Conservation (phyloP, 225 moss, liverwort and hornwort species). For the Takakia lepidozioides region DNA sequence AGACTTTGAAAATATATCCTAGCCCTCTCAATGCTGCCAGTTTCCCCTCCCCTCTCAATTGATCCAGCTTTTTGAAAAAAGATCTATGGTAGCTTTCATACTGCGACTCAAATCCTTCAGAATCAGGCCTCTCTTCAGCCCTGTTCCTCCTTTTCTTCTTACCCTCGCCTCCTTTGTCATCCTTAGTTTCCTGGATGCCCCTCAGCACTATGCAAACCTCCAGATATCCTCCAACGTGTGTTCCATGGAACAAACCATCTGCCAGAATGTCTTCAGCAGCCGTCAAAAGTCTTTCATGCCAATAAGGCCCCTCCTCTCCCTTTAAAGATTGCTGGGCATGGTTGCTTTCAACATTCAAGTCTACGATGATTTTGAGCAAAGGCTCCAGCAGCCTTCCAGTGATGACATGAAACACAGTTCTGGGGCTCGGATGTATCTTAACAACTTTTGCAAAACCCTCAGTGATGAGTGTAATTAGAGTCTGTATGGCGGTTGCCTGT, state of each 20-base stretch:
- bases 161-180: conserved; percentile 5
- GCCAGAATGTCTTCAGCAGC: conserved; percentile 57
- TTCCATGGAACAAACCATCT: conserved; percentile 73
- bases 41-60: conserved; percentile 28
- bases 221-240: conserved; percentile 69
- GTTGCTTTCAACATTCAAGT: conserved; percentile 16
- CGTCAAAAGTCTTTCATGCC: conserved; percentile 24
- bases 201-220: conserved; percentile 60
- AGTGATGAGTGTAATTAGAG: conserved; percentile 31
- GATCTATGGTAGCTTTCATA: conserved; percentile 62
- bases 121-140: too few species aligned
- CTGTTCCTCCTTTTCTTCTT: conserved; percentile 19
- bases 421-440: conserved; percentile 60
- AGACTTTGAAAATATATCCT: conserved; percentile 54
- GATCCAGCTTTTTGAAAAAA: conserved; percentile 68
- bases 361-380: conserved; percentile 41
- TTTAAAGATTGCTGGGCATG: background rate
- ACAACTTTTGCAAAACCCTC: conserved; percentile 77
- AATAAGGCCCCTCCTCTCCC: conserved; percentile 2
- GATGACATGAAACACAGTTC: conserved; percentile 59
- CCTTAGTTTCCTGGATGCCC: conserved; percentile 6
- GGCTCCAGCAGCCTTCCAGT: conserved; percentile 61
- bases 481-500: background rate
- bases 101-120: conserved; percentile 39
- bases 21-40: conserved; percentile 33